Evolutionary conservation across 2,329 filamentous ascomycete species (phyloP).

Genomic region (Epichloe coenophiala): DNA sequence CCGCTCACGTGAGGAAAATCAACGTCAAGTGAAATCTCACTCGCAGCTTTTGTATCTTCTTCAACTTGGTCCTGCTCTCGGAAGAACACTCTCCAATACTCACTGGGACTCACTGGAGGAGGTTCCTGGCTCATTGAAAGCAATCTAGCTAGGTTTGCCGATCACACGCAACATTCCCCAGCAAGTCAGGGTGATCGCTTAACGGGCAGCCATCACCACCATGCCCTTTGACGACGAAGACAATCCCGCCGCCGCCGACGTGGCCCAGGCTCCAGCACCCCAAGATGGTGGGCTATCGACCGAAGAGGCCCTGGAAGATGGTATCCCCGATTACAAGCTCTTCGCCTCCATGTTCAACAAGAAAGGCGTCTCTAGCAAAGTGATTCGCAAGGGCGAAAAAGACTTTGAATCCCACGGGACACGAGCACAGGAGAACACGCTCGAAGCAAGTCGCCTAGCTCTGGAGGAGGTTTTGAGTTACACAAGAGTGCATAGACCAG

Average conservation of each 20-base stretch:
- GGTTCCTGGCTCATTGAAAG: neutral
- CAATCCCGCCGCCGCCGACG: constrained; percentile 15
- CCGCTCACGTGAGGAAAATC: neutral
- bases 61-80: neutral
- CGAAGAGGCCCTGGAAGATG: constrained; percentile 59
- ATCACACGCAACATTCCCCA: too few species aligned
- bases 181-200: neutral
- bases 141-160: neutral
- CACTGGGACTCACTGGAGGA: neutral
- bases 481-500: constrained; percentile 59
- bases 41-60: neutral
- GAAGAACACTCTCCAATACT: neutral
- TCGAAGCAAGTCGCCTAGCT: constrained; percentile 69
- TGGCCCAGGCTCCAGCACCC: constrained; percentile 7
- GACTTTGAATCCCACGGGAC: constrained; percentile 95
- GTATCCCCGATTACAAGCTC: constrained; percentile 77
- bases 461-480: constrained; percentile 80
- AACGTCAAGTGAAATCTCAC: neutral
- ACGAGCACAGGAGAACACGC: constrained; percentile 59
- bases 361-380: constrained; percentile 38
- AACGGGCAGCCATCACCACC: neutral
- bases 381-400: constrained; percentile 87
- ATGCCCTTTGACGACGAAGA: constrained; percentile 35
- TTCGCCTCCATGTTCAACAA: constrained; percentile 41
- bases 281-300: constrained; percentile 16